Evolutionary conservation across 106 monocot species (phyloP), one percentile per base, ranked within the genome.

Genomic region (Hemerocallis citrina): DNA sequence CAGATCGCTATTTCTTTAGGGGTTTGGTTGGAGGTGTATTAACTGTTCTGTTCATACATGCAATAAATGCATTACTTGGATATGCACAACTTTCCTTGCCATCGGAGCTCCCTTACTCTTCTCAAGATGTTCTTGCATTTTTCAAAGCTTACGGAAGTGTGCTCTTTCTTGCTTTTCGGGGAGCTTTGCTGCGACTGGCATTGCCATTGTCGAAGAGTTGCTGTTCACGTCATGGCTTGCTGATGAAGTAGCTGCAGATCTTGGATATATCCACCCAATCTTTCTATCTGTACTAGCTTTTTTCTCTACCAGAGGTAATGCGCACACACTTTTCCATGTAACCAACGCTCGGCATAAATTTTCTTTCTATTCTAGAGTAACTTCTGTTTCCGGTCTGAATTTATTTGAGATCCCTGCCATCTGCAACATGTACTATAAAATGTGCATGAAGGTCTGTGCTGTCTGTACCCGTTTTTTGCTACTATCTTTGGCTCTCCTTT

Each of bases 191-290:
- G 87, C 98, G 56, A 68, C 67, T 63, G 68, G 81, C 29, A 55
- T 88, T 72, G 65, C 82, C 29, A 30, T 68, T 7, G 92, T 88
- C 16, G 92, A 98, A 70, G 91, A 98, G 46, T 58, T 96, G 32
- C 51, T 96, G 42, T 96, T 96, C 67, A 73, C 87, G 61, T 87
- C 96, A 59, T 91, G 96, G 96, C 63, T 96, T 17, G 62, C 71
- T 34, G 84, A 91, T 60, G 98, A 98, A 76, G 64, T 88, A 48
- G 81, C 81, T 51, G 82, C 72, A 22, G 92, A 98, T 37, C 65
- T 79, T 68, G 92, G 98, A 5, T 79, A 85, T 62, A 60, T 69
- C 41, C 63, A 4, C 39, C 78, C 98, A 24, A 66, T 92, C 21
- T 4, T 91, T 29, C 62, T 98, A 62, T 88, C 92, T 51, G 98